phyloP scores from a whole-genome alignment of 202 grass and related monocot genomes.

The Digitaria exilis region DNA sequence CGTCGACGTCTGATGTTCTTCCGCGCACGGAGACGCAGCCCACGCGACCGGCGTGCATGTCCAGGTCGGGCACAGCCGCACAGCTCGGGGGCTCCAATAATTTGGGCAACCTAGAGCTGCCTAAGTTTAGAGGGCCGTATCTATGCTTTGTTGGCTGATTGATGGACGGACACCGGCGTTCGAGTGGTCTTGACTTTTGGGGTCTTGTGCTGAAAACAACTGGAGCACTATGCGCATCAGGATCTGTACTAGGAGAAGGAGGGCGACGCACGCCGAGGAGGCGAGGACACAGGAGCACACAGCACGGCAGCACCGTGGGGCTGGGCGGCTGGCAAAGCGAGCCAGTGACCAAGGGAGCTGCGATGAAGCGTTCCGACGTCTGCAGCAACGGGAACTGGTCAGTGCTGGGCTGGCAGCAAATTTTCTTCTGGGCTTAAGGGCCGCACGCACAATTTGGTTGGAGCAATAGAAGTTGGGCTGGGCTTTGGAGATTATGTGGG shows the following conservation, averaged over 20 bases:
- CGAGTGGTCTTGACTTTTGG: conserved; percentile 10
- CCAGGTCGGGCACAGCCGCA: background rate
- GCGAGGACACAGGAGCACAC: background rate
- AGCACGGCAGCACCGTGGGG: too few species aligned
- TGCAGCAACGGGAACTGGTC: too few species aligned
- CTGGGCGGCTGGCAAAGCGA: too few species aligned
- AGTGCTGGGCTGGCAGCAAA: background rate
- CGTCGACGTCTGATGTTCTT: background rate
- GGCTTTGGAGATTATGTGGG: too few species aligned
- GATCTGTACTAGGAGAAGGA: background rate
- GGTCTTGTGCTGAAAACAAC: background rate
- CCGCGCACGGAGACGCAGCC: background rate
- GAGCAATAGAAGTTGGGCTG: background rate
- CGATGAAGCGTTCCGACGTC: too few species aligned
- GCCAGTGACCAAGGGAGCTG: too few species aligned
- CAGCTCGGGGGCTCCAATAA: background rate
- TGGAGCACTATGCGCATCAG: background rate
- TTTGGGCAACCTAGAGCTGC: background rate
- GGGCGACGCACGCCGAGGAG: too few species aligned
- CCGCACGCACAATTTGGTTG: background rate
- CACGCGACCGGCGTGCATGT: too few species aligned
- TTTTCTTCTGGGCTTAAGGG: background rate
- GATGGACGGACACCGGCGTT: background rate
- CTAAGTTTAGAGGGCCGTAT: background rate
- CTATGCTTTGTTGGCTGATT: background rate